phyloP scores from a whole-genome alignment of 2,329 filamentous ascomycete species.

The Helminthosporium solani region DNA sequence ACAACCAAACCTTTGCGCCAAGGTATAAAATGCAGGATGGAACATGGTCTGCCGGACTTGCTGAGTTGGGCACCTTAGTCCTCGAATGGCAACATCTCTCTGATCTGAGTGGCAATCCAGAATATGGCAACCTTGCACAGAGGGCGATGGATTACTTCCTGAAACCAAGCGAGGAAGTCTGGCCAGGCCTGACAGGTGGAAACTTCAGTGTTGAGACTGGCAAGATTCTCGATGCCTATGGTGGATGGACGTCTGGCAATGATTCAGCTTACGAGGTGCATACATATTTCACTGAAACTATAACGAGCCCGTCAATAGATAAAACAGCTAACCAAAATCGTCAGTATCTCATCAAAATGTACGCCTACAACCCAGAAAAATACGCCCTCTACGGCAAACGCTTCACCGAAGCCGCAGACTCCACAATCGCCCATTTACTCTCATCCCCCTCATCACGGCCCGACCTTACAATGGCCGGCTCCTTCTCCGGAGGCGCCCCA shows the following conservation, averaged over 20 bases:
- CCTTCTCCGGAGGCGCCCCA: conserved; percentile 18
- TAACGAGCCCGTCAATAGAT: no score
- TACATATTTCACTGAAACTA: no score
- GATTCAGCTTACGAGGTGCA: conserved; percentile 34
- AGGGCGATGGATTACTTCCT: conserved; percentile 68
- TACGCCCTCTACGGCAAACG: conserved; percentile 29
- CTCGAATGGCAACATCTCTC: conserved; percentile 78
- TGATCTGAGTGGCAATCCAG: conserved; percentile 65
- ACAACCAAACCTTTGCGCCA: conserved; percentile 50
- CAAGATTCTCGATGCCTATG: conserved; percentile 23
- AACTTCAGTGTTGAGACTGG: conserved; percentile 27
- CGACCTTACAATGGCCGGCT: conserved; percentile 30
- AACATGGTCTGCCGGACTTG: conserved; percentile 62
- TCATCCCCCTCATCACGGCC: conserved; percentile 31
- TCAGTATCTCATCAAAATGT: conserved; percentile 35
- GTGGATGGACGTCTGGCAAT: conserved; percentile 34
- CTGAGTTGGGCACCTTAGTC: conserved; percentile 71
- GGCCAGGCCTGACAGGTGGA: conserved; percentile 31
- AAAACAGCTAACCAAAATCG: no score
- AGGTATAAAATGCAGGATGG: conserved; percentile 36
- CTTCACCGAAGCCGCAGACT: conserved; percentile 30
- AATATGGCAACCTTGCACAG: conserved; percentile 65
- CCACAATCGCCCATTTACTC: conserved; percentile 30
- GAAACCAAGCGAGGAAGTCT: conserved; percentile 50
- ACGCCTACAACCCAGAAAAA: conserved; percentile 29